These are phyloP conservation scores for Penicillium silybi DNA, from an alignment of 495 filamentous ascomycete genomes.

Conservation along the genomic window DNA sequence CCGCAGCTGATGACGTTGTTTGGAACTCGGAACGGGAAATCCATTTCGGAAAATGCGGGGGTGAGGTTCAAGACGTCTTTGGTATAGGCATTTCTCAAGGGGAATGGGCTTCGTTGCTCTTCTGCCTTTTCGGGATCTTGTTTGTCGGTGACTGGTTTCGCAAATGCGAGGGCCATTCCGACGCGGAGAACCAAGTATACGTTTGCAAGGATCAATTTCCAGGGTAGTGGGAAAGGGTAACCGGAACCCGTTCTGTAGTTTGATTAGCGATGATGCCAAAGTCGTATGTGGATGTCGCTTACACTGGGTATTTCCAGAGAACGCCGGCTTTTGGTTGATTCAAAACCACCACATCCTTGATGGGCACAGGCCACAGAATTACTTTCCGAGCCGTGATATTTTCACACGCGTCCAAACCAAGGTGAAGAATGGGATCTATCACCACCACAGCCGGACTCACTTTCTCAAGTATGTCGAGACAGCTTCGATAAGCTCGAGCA, in stretches of 20 bases:
- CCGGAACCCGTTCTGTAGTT: slow-evolving; percentile 38
- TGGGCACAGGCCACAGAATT: slow-evolving; percentile 34
- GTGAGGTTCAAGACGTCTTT: slow-evolving; percentile 34
- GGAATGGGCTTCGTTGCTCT: slow-evolving; percentile 26
- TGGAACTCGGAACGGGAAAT: slow-evolving; percentile 41
- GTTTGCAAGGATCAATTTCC: slow-evolving; percentile 38
- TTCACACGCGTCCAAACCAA: slow-evolving; percentile 46
- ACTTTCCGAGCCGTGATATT: slow-evolving; percentile 24
- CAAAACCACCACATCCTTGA: slow-evolving; percentile 38
- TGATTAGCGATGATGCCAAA: slow-evolving; percentile 4
- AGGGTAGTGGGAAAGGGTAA: slow-evolving; percentile 44
- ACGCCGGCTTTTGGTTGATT: slow-evolving; percentile 31
- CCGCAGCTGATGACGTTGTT: slow-evolving; percentile 46
- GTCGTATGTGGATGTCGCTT: background rate
- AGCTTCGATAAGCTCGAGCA: slow-evolving; percentile 41
- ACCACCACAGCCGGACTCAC: slow-evolving; percentile 42
- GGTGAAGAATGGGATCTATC: slow-evolving; percentile 48
- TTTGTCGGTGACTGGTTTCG: slow-evolving; percentile 20
- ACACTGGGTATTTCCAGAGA: slow-evolving; percentile 47
- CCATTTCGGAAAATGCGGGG: slow-evolving; percentile 37
- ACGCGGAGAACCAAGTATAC: slow-evolving; percentile 23
- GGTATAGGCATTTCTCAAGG: slow-evolving; percentile 30
- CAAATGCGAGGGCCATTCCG: slow-evolving; percentile 1
- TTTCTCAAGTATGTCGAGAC: slow-evolving; percentile 38
- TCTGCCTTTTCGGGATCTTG: slow-evolving; percentile 22